Base-by-base conservation (phyloP, 2,329 filamentous ascomycete genomes). In the Purpureocillium takamizusanense region DNA sequence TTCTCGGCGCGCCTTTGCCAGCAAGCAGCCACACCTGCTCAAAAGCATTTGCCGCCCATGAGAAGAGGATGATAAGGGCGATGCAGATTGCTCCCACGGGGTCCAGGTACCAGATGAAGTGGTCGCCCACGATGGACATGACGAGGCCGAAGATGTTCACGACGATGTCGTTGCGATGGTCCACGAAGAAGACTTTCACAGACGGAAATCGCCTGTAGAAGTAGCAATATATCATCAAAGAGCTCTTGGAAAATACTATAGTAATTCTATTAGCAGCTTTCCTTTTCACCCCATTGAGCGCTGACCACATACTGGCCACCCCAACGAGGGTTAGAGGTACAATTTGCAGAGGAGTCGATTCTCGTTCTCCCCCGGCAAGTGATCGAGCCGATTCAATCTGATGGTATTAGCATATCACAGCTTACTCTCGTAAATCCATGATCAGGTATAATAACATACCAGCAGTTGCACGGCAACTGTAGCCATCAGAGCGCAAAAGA, bases 401-500 rank as follows among this genome's bases (percentile, higher is more conserved):
- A 32, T 31, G 10, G 5, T 10, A 10, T 25, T 10, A 25, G 21
- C 21, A 10, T n/a, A n/a, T n/a, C n/a, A n/a, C n/a, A 45, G 31
- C 39, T 39, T 31, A 29, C 25, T 44, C 40, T 35, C 21, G 21
- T 10, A 25, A 5, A 25, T 25, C 21, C 5, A 5, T 5, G 6
- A 25, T 25, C 21, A 10, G 40, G 67, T 55, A 25, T 25, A 5
- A 5, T 25, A 10, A 5, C 21, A 25, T 56, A 73, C 71, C 35
- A 78, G 69, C 21, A 81, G 61, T 49, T 81, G 72, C 21, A 80
- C 74, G 35, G 78, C 75, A 4, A 80, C 76, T 0, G 76, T 81
- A 2, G 77, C 79, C 75, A 81, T 81, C 42, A 81, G 61, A 32
- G 76, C 74, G 45, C 76, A 79, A 55, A 81, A 81, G 33, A 81